These are phyloP conservation scores for Candida sp. DNA, from an alignment of 1,139 yeast species.

Conservation along the genomic window DNA sequence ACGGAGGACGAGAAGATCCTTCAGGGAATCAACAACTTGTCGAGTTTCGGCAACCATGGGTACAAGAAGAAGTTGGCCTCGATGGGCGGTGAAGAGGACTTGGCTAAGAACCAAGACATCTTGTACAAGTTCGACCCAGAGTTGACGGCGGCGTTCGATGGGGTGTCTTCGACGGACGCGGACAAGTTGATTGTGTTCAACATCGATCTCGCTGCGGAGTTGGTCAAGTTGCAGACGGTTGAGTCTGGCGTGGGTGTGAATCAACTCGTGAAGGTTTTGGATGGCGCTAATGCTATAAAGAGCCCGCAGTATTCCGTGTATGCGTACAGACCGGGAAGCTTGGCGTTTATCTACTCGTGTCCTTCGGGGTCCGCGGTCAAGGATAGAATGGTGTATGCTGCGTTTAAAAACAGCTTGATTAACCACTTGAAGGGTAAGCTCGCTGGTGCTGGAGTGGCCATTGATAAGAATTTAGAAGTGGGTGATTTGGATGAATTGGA, in stretches of 20 bases:
- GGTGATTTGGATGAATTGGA: constrained; percentile 76
- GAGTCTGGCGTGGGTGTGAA: constrained; percentile 19
- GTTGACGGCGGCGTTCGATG: constrained; percentile 26
- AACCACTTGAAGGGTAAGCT: constrained; percentile 43
- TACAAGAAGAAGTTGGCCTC: constrained; percentile 39
- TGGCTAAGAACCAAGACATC: constrained; percentile 18
- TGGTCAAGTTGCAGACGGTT: constrained; percentile 24
- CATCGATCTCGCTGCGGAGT: constrained; percentile 34
- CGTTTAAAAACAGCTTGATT: constrained; percentile 73
- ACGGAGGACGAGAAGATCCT: constrained; percentile 64
- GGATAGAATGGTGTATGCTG: constrained; percentile 92
- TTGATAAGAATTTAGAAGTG: constrained; percentile 57
- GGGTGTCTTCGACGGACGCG: constrained; percentile 16
- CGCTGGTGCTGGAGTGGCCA: constrained; percentile 1
- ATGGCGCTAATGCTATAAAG: constrained; percentile 10
- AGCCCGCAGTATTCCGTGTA: constrained; percentile 62
- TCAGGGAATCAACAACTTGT: constrained; percentile 41
- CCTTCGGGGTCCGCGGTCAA: constrained; percentile 91
- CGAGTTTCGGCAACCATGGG: constrained; percentile 9
- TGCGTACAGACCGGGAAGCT: constrained; percentile 30
- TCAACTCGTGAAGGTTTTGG: constrained; percentile 26
- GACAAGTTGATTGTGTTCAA: constrained; percentile 31
- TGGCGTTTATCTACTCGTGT: constrained; percentile 79
- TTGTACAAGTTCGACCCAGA: constrained; percentile 31
- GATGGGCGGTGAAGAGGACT: constrained; percentile 23